Base-by-base conservation (phyloP, 257 asterid genomes). In the Gentiana straminea region DNA sequence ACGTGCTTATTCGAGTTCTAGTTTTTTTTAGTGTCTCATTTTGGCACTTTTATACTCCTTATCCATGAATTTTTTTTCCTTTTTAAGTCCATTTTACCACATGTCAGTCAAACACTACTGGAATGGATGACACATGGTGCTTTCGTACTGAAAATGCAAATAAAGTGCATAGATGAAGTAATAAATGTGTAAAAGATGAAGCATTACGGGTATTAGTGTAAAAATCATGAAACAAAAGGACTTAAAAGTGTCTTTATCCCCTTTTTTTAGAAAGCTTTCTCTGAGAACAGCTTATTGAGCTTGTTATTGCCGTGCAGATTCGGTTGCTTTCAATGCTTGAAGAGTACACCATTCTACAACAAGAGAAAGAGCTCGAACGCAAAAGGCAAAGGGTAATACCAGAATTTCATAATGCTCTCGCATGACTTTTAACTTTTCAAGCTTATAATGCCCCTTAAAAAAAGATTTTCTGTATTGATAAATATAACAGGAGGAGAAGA, bases 321-420 rank as follows among this genome's bases (percentile, higher is more conserved):
- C 84, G 81, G 49, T 84, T 92, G 58, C 81, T 92, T 50, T 78
- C 88, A 35, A 92, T 92, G 95, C 90, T 92, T 58, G 94, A 92
- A 43, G 92, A 75, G 50, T 88, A 92, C 33, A 69, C 61, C 54
- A 73, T 69, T 65, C 74, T 92, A 70, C 77, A 86, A 66, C 86
- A 88, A 66, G 98, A 87, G 70, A 88, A 85, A 61, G 98, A 92
- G 70, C 69, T 71, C 56, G 97, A 88, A 66, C 95, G 80, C 66
- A 92, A 85, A 73, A 74, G 94, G 62, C 91, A 81, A 73, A 77
- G 97, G 88, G 97, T 91, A 84, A 39, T 64, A 35, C 57, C 9
- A 5, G 46, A 10, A 3, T 41, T 41, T 5, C 2, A 41, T 41
- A 41, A 41, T 7, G 7, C 1, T 2, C 44, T 12, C 49, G 33